Conservation (phyloP, 495 filamentous ascomycete genomes). For the Annulohypoxylon moriforme region DNA sequence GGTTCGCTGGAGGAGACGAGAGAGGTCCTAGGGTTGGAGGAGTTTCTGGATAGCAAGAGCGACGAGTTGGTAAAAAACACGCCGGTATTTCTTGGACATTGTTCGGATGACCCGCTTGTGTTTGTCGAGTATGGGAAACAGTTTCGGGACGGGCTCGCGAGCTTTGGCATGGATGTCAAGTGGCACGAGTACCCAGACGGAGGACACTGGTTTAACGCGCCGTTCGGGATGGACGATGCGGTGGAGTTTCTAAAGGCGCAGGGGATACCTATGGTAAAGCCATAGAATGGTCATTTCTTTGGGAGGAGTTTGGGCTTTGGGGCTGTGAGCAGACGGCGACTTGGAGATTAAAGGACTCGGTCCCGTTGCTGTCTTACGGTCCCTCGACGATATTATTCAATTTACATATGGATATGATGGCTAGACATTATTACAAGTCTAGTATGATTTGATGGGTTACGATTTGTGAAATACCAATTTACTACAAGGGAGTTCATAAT, state of each 20-base stretch:
- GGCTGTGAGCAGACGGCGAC: background rate
- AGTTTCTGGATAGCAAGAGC: slow-evolving; percentile 6
- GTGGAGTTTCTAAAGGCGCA: slow-evolving; percentile 53
- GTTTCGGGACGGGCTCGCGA: slow-evolving; percentile 52
- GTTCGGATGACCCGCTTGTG: slow-evolving; percentile 62
- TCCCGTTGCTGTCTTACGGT: background rate
- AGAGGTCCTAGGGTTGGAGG: slow-evolving; percentile 41
- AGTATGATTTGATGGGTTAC: background rate
- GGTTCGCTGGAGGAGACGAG: slow-evolving; percentile 48
- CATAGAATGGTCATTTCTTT: background rate
- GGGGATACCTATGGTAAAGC: slow-evolving; percentile 20
- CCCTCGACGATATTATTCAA: background rate
- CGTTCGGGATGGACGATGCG: slow-evolving; percentile 63
- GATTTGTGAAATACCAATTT: background rate
- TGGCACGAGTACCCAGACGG: slow-evolving; percentile 65
- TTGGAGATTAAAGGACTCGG: background rate
- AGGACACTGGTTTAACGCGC: slow-evolving; percentile 67
- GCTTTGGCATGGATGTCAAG: slow-evolving; percentile 58
- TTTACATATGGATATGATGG: background rate
- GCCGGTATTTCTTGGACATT: slow-evolving; percentile 67
- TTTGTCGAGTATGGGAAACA: slow-evolving; percentile 56
- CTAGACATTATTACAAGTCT: background rate
- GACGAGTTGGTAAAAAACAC: slow-evolving; percentile 47
- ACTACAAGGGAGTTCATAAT: background rate
- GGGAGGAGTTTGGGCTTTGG: background rate